Base-by-base conservation (phyloP, 2,329 filamentous ascomycete genomes). In the Fusarium miscanthi region DNA sequence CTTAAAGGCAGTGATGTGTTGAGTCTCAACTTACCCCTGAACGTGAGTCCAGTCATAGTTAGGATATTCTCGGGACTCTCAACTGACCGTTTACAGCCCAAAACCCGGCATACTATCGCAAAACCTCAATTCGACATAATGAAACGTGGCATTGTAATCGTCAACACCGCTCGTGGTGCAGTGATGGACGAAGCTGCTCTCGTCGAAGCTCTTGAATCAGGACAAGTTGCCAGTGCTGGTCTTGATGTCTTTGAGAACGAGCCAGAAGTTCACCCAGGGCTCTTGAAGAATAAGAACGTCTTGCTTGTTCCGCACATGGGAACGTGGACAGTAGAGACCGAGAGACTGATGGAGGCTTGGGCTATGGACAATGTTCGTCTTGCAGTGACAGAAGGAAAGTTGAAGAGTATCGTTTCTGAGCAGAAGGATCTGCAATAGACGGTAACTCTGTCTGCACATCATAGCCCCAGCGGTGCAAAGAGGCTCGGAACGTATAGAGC, bases 181-280 rank as follows among this genome's bases (percentile, higher is more conserved):
- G 90, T 96, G 61, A 92, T 97, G 77, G 92, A 97, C 76, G 94
- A 97, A 81, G 90, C 86, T 11, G 94, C 93, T 4, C 88, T 97
- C 12, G 94, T 95, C 10, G 83, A 89, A 48, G 93, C 93, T 2
- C 85, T 97, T 4, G 87, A 91, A 25, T 86, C 84, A 21, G 93
- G 93, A 11, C 88, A 90, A 65, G 92, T 97, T 45, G 87, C 87
- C 72, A 91, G 89, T 16, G 91, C 85, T 19, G 94, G 94, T 3
- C 85, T 97, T 9, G 94, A 97, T 79, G 94, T 97, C 54, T 97
- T 91, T 78, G 94, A 97, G 79, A 86, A 94, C 41, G 94, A 97
- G 81, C 94, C 94, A 1, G 85, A 88, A 64, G 84, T 97, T 33
- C 93, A 96, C 77, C 90, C 90, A 1, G 92, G 91, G 2, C 84